Percentiles rank a stretch among this genome's conserved stretches.
Conservation (phyloP, 257 asterid genomes). For the Anisodus acutangulus region DNA sequence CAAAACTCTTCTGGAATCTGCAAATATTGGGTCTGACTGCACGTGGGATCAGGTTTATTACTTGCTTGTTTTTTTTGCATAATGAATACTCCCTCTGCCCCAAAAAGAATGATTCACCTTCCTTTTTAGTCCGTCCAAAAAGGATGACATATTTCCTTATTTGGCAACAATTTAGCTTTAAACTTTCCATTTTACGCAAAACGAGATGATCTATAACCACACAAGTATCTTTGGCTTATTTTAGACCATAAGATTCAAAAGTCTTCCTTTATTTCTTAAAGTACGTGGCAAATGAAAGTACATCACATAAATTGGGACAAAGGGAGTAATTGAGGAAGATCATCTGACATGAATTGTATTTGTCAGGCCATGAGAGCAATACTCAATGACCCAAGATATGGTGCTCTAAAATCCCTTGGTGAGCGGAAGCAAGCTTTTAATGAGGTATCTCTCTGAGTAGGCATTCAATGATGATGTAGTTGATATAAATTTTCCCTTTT, state of each 20-base stretch:
- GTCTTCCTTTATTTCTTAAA: no score
- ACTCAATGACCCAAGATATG: conserved; percentile 84
- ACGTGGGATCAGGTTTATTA: conserved; percentile 88
- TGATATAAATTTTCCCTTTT: conserved; percentile 28
- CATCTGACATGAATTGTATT: conserved; percentile 35
- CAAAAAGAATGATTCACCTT: no score
- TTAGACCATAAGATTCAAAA: no score
- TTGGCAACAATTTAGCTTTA: no score
- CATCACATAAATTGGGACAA: no score
- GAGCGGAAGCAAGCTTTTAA: conserved; percentile 89
- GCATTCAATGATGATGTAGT: conserved; percentile 29
- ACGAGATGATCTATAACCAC: no score
- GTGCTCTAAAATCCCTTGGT: conserved; percentile 77
- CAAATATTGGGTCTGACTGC: conserved; percentile 88
- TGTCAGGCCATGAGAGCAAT: conserved; percentile 88
- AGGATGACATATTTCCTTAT: no score
- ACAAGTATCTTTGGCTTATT: no score
- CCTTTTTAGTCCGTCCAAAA: no score
- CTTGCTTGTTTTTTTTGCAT: conserved; percentile 32
- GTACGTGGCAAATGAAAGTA: no score
- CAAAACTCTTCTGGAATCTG: conserved; percentile 69
- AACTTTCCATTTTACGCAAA: no score
- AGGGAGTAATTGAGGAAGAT: conserved; percentile 13
- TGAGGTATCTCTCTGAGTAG: conserved; percentile 61
- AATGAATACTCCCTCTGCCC: background rate